Conservation (phyloP, 2,329 filamentous ascomycete species). For the Monilinia fructigena region DNA sequence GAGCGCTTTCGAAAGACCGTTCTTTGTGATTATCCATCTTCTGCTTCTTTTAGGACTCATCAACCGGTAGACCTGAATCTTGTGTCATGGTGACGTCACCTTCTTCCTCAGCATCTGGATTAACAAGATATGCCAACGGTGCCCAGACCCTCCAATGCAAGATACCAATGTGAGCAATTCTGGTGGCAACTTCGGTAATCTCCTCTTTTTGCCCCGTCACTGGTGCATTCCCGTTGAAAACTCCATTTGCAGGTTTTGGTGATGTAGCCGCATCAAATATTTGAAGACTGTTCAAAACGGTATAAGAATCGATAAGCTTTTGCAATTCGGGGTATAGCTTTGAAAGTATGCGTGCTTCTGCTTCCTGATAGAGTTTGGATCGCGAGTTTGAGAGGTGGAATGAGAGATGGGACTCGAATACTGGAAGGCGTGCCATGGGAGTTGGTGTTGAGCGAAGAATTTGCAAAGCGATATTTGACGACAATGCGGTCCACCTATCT, state of each 20-base stretch:
- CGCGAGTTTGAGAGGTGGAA: slow-evolving; percentile 37
- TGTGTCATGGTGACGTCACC: slow-evolving; percentile 24
- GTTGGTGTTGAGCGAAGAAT: slow-evolving; percentile 39
- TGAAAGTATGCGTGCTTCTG: slow-evolving; percentile 34
- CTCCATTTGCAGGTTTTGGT: slow-evolving; percentile 28
- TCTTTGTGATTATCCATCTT: not conserved
- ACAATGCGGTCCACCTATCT: slow-evolving; percentile 36
- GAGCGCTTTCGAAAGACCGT: not conserved
- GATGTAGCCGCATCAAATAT: slow-evolving; percentile 40
- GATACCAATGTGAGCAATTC: slow-evolving; percentile 78
- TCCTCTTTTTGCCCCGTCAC: slow-evolving; percentile 32
- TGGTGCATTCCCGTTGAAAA: slow-evolving; percentile 1
- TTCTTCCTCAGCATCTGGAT: slow-evolving; percentile 35
- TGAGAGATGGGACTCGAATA: slow-evolving; percentile 38
- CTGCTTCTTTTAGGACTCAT: not conserved
- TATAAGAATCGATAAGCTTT: slow-evolving; percentile 37
- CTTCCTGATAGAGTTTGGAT: slow-evolving; percentile 37
- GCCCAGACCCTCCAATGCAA: slow-evolving; percentile 91
- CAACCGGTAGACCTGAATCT: not conserved
- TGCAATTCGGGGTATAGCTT: slow-evolving; percentile 37
- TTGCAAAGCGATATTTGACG: slow-evolving; percentile 37
- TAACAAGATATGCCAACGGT: slow-evolving; percentile 62
- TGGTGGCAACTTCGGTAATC: slow-evolving; percentile 68
- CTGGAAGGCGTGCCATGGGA: slow-evolving; percentile 35
- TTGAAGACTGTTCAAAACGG: slow-evolving; percentile 36